Percentiles rank a stretch among this genome's conserved stretches.
Evolutionary conservation across 768 basidiomycete genomes (phyloP).

Genomic region (Suillus spraguei): DNA sequence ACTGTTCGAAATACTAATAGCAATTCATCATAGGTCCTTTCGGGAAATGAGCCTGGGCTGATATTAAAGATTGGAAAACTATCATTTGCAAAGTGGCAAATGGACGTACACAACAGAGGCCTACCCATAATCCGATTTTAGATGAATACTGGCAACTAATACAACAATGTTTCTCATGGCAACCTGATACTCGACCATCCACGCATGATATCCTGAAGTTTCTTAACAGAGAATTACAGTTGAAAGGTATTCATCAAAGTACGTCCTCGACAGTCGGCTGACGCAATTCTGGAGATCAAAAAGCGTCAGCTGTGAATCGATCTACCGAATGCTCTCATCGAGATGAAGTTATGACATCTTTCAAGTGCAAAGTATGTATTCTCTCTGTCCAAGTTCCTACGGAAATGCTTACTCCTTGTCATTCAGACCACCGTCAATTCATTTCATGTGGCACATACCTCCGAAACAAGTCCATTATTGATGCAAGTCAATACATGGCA

Average conservation of each 20-base stretch:
- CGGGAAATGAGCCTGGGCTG: conserved; percentile 6
- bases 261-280: not conserved
- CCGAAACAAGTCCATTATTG: not conserved
- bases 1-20: not conserved
- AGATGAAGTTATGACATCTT: not conserved
- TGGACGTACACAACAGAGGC: not conserved
- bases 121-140: not conserved
- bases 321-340: not conserved
- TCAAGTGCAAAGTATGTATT: not conserved
- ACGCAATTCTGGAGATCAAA: not conserved
- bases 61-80: not conserved
- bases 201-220: not conserved
- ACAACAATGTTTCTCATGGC: not conserved
- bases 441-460: not conserved
- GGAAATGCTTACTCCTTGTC: not conserved
- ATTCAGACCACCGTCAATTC: not conserved
- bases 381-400: not conserved
- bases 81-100: not conserved
- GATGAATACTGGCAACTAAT: conserved; percentile 4
- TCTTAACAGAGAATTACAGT: not conserved
- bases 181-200: not conserved
- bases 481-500: not conserved
- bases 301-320: not conserved
- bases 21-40: conserved; percentile 4
- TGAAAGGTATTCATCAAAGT: not conserved